Base-by-base conservation (phyloP, 169 alveolate species). In the Plasmodium gonderi region DNA sequence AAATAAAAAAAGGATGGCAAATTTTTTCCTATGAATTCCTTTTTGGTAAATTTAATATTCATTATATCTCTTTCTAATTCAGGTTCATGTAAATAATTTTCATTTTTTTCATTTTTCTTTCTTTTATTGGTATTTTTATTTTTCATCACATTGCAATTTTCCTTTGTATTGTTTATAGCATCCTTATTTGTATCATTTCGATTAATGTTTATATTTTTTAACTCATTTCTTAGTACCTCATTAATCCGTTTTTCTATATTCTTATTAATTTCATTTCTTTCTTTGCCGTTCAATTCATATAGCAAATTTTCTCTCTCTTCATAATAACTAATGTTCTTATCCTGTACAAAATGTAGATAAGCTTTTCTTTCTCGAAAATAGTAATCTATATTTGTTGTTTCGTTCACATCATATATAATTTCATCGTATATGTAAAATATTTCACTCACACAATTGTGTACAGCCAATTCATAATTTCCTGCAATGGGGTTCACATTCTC, bases 1-100 rank as follows among this genome's bases (percentile, higher is more conserved):
- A 60, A 74, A 74, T 85, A 85, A 51, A 85, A 85, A 75, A 74
- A 74, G 33, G 77, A 85, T 2, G 92, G 68, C 0, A 85, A 40
- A 36, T 54, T 42, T 38, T 51, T 49, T 33, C 87, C 87, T 6
- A 72, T 29, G 29, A 75, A 51, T 17, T 85, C 92, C 2, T 75
- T 85, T 54, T 72, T 64, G 14, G 40, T 85, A 45, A 85, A 85
- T 14, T 31, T 74, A 3, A 85, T 85, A 75, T 75, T 85, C 92
- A 85, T 85, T 51, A 85, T 51, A 42, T 85, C 92, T 75, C 67
- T 85, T 85, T 85, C 92, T 60, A 85, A 85, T 44, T 85, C 92
- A 1, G 92, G 60, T 74, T 74, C 80, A 31, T 85, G 85, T 3
- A 74, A 44, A 45, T 38, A 75, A 74, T 51, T 36, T 85, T 85